These are phyloP conservation scores for Capillidium rhysosporum DNA, from an alignment of 371 early-diverging fungal genomes.

Conservation along the genomic window DNA sequence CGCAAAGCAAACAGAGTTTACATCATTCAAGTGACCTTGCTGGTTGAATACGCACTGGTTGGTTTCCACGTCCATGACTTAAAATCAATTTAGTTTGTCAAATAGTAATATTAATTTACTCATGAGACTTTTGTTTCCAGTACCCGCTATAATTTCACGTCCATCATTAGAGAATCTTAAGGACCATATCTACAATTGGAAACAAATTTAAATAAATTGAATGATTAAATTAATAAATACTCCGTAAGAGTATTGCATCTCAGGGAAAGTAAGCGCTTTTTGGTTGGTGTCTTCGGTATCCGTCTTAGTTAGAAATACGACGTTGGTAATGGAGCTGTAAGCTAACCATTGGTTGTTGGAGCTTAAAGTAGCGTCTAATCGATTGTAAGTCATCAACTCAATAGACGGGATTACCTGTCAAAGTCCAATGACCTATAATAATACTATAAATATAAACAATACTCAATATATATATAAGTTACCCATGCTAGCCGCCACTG, in stretches of 20 bases:
- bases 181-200: constrained; percentile 26
- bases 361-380: constrained; percentile 8
- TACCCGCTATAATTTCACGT: constrained; percentile 32
- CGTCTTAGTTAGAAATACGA: constrained; percentile 22
- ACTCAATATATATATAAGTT: neutral
- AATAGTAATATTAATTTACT: neutral
- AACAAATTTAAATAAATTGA: neutral
- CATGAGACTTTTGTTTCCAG: constrained; percentile 14
- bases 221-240: constrained; percentile 10
- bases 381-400: neutral
- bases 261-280: constrained; percentile 17
- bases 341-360: constrained; percentile 22
- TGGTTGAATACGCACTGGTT: constrained; percentile 19
- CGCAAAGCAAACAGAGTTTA: constrained; percentile 36
- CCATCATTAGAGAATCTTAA: constrained; percentile 33
- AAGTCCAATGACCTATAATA: constrained; percentile 10
- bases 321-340: constrained; percentile 32
- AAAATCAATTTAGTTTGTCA: neutral
- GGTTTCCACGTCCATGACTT: constrained; percentile 30
- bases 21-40: constrained; percentile 23
- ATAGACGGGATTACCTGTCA: constrained; percentile 6
- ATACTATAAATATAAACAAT: neutral
- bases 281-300: constrained; percentile 15
- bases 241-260: constrained; percentile 8
- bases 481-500: constrained; percentile 5